A percentile compares a stretch with the other conserved stretches of the same genome.
Conservation (phyloP, 2,329 filamentous ascomycete genomes). For the Septoria petroselini region DNA sequence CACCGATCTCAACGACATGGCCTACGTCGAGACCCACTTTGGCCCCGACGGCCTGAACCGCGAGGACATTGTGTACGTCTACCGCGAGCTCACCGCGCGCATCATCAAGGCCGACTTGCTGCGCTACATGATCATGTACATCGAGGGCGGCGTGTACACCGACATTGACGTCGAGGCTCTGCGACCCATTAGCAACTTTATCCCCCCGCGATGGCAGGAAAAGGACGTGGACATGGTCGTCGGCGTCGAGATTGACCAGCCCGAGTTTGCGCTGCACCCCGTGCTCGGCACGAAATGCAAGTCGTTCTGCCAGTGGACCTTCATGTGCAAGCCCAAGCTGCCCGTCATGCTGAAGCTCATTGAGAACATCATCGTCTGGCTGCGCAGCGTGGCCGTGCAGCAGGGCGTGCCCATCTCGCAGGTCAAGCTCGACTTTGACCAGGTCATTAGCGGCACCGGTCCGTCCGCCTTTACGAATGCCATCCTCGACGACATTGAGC, state of each 20-base stretch:
- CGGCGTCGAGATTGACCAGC: constrained; percentile 68
- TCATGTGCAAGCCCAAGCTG: constrained; percentile 64
- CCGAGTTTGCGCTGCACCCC: constrained; percentile 60
- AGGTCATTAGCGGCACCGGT: constrained; percentile 70
- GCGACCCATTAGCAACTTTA: constrained; percentile 54
- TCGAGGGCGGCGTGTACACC: constrained; percentile 60
- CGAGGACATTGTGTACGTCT: constrained; percentile 62
- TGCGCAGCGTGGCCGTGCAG: constrained; percentile 56
- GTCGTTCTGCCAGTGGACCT: constrained; percentile 74
- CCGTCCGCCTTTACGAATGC: constrained; percentile 67
- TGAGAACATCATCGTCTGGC: constrained; percentile 66
- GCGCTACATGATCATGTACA: constrained; percentile 66
- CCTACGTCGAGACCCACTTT: constrained; percentile 67
- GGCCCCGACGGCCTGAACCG: constrained; percentile 64
- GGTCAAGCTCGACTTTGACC: constrained; percentile 66
- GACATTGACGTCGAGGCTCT: constrained; percentile 60
- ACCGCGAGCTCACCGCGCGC: constrained; percentile 57
- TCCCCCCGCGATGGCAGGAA: constrained; percentile 62
- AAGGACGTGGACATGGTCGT: constrained; percentile 68
- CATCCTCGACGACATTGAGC: constrained; percentile 62
- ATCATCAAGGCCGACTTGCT: constrained; percentile 67
- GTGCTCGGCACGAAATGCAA: constrained; percentile 65
- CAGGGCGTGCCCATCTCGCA: constrained; percentile 60
- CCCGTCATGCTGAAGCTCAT: constrained; percentile 67
- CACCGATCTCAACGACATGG: constrained; percentile 65